Conservation (phyloP, 2,329 filamentous ascomycete species). For the Aulographum hederae region DNA sequence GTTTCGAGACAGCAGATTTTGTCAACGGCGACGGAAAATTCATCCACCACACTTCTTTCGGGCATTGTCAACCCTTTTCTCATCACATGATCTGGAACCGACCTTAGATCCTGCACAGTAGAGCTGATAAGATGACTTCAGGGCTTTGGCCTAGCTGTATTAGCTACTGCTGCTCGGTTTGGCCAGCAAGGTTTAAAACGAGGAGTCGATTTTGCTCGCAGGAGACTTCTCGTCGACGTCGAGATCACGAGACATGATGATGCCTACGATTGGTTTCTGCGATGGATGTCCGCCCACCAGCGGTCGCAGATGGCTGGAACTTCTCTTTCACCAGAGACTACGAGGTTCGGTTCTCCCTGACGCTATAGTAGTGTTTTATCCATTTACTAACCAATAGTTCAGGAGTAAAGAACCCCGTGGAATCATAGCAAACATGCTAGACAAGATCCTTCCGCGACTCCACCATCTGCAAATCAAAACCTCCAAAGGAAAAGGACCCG, state of each 20-base stretch:
- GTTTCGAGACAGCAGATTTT: too few species aligned
- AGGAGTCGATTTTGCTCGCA: slow-evolving; percentile 55
- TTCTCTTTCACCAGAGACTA: slow-evolving; percentile 3
- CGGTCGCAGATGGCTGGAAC: slow-evolving; percentile 33
- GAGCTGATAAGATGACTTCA: slow-evolving; percentile 11
- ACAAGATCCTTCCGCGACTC: slow-evolving; percentile 38
- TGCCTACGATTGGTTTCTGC: slow-evolving; percentile 83
- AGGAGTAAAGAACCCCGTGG: slow-evolving; percentile 13
- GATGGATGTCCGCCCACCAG: slow-evolving; percentile 82
- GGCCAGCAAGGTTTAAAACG: slow-evolving; percentile 60
- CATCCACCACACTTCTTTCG: too few species aligned
- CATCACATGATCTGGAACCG: too few species aligned
- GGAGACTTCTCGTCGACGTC: slow-evolving; percentile 80
- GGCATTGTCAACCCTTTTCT: too few species aligned
- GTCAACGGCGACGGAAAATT: too few species aligned
- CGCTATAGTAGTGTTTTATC: too few species aligned
- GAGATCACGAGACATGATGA: slow-evolving; percentile 91
- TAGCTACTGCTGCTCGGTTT: slow-evolving; percentile 67
- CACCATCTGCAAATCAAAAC: slow-evolving; percentile 49
- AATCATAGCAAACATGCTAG: slow-evolving; percentile 34
- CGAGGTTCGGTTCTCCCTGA: background rate
- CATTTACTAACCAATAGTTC: too few species aligned
- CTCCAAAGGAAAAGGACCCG: slow-evolving; percentile 40
- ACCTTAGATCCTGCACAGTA: background rate
- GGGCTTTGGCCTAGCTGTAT: slow-evolving; percentile 78